These are phyloP conservation scores for Verticillium nubilum DNA, from an alignment of 2,329 filamentous ascomycete genomes.

Conservation along the genomic window DNA sequence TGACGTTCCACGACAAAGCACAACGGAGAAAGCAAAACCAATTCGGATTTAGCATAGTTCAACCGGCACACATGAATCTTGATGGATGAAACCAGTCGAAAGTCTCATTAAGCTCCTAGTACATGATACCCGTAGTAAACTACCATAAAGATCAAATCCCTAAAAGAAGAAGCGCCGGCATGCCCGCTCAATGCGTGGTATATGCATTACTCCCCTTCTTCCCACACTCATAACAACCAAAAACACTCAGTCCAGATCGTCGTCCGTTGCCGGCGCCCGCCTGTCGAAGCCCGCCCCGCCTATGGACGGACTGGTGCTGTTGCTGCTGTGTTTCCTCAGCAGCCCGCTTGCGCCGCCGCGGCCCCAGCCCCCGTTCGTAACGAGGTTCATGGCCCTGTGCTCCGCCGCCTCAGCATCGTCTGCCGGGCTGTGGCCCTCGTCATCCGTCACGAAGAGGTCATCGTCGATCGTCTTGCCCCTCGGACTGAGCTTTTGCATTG, in stretches of 20 bases:
- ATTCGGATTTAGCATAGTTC: too few relatives aligned
- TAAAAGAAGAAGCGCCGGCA: background rate
- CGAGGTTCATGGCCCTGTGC: constrained; percentile 39
- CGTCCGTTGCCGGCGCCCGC: constrained; percentile 5
- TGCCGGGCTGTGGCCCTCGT: constrained; percentile 30
- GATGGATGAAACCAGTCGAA: background rate
- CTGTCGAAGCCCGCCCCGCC: constrained; percentile 5
- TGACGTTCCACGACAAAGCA: too few relatives aligned
- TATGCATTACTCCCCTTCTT: background rate
- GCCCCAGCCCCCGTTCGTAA: constrained; percentile 32
- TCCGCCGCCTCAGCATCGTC: constrained; percentile 31
- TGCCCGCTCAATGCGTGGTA: background rate
- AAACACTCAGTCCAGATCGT: constrained; percentile 8
- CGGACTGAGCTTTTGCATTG: constrained; percentile 41
- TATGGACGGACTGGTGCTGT: background rate
- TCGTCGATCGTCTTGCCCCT: constrained; percentile 38
- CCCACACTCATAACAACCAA: constrained; percentile 1
- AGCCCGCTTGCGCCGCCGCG: constrained; percentile 37
- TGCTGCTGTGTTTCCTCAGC: constrained; percentile 28
- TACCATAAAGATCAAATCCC: background rate
- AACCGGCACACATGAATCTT: too few relatives aligned
- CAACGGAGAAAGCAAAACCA: too few relatives aligned
- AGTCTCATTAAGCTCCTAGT: background rate
- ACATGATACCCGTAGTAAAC: background rate
- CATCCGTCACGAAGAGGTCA: constrained; percentile 33